A percentile compares a stretch with the other conserved stretches of the same genome.
These are phyloP conservation scores for Phytophthora uliginosa DNA, from an alignment of 352 stramenopile genomes.

Conservation along the genomic window DNA sequence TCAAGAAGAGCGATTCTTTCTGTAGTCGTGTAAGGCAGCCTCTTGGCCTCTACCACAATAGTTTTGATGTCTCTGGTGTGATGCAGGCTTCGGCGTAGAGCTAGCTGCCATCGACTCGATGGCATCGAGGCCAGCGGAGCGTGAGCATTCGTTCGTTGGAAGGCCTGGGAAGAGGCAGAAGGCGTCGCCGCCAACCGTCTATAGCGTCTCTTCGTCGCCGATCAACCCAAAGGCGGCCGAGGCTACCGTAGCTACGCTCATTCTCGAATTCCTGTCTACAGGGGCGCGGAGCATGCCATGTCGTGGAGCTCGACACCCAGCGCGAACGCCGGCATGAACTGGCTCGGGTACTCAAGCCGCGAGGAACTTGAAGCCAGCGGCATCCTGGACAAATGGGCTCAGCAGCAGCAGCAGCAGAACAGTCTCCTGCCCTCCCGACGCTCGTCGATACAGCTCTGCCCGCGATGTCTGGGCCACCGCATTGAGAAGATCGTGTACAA, in stretches of 20 bases:
- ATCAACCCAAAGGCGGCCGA: neutral
- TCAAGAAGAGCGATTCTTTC: no score
- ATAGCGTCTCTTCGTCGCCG: neutral
- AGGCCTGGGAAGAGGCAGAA: neutral
- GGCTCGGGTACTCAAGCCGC: slow-evolving; percentile 23
- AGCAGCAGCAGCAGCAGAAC: slow-evolving; percentile 31
- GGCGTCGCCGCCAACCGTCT: neutral
- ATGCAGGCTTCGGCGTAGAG: no score
- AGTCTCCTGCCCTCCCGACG: slow-evolving; percentile 1
- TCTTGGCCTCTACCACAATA: no score
- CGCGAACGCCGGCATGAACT: slow-evolving; percentile 2
- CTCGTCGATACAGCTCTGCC: slow-evolving; percentile 52
- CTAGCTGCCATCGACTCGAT: no score
- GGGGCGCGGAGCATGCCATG: slow-evolving; percentile 17
- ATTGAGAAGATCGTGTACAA: slow-evolving; percentile 70
- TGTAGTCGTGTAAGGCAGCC: no score
- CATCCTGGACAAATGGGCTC: slow-evolving; percentile 31
- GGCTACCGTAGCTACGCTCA: neutral
- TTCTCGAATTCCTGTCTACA: slow-evolving; percentile 1
- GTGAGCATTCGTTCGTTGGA: neutral
- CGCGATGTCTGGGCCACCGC: slow-evolving; percentile 63
- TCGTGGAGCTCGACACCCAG: slow-evolving; percentile 16
- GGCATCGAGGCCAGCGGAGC: no score
- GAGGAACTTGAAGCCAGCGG: slow-evolving; percentile 35
- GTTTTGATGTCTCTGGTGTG: neutral